Percentiles rank a stretch among this genome's conserved stretches.
Conservation (phyloP, 768 basidiomycete species). For the Leucocoprinus birnbaumii region DNA sequence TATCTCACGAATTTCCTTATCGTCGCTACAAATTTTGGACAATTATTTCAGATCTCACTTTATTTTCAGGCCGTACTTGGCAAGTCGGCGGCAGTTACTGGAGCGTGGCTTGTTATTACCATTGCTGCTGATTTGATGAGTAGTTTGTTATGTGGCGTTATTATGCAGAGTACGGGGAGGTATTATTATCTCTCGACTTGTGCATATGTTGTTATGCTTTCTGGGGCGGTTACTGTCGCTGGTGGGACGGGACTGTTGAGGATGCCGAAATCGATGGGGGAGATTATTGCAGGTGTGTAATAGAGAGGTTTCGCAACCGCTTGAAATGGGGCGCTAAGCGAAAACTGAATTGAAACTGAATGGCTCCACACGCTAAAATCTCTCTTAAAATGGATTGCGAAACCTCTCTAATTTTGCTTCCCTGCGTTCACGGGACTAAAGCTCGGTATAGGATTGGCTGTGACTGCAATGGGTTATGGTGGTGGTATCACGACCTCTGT, state of each 20-base stretch:
- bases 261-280: conserved; percentile 27
- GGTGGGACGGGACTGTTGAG: conserved; percentile 36
- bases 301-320: no score
- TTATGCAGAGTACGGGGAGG: conserved; percentile 57
- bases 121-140: conserved; percentile 45
- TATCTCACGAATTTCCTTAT: conserved; percentile 60
- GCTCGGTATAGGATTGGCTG: not conserved
- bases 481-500: conserved; percentile 53
- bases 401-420: no score
- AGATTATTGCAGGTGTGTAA: conserved; percentile 38
- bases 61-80: conserved; percentile 57
- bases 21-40: conserved; percentile 37
- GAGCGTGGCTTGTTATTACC: conserved; percentile 49
- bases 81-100: conserved; percentile 43
- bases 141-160: conserved; percentile 46
- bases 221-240: conserved; percentile 31
- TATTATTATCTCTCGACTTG: conserved; percentile 49
- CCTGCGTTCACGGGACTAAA: no score
- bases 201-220: conserved; percentile 35
- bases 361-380: no score
- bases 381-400: no score
- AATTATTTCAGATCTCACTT: conserved; percentile 51
- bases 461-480: conserved; percentile 23
- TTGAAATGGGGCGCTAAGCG: no score
- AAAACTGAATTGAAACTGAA: no score